Evolutionary conservation across 257 asterid genomes (phyloP).

Genomic region (Lycium barbarum): DNA sequence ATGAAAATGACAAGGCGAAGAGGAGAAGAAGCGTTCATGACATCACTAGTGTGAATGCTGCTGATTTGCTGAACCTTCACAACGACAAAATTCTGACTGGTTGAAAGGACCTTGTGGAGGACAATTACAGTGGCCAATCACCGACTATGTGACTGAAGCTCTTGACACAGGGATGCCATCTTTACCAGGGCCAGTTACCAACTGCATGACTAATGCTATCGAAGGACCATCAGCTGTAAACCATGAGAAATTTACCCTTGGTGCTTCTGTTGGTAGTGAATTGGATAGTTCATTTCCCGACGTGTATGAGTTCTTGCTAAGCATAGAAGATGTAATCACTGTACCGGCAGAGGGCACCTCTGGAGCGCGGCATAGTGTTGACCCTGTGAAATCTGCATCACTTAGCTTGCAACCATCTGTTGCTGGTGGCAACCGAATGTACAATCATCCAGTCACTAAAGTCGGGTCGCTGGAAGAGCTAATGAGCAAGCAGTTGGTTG

Average conservation of each 20-base stretch:
- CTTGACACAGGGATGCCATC: not conserved
- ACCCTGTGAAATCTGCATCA: not conserved
- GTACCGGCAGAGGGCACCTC: not conserved
- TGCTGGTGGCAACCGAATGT: not conserved
- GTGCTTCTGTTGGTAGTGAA: not conserved
- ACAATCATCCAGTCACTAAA: not conserved
- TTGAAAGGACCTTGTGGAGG: not conserved
- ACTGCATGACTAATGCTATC: not conserved
- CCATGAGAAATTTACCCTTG: not conserved
- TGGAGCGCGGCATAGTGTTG: not conserved
- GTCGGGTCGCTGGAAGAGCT: not conserved
- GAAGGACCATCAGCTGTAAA: slow-evolving; percentile 7
- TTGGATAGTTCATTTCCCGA: not conserved
- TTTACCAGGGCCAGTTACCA: not conserved
- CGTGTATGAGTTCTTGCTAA: not conserved
- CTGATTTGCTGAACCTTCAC: not conserved
- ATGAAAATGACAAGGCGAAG: not conserved
- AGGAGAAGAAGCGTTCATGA: slow-evolving; percentile 27
- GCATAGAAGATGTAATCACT: not conserved
- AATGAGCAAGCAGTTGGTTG: not conserved
- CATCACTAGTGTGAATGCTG: slow-evolving; percentile 22
- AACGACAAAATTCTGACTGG: slow-evolving; percentile 7
- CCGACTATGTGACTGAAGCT: slow-evolving; percentile 19
- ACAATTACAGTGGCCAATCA: not conserved
- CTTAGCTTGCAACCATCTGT: slow-evolving; percentile 4